These are phyloP conservation scores for Balakata baccata DNA, from an alignment of 345 rosid genomes.

Conservation along the genomic window DNA sequence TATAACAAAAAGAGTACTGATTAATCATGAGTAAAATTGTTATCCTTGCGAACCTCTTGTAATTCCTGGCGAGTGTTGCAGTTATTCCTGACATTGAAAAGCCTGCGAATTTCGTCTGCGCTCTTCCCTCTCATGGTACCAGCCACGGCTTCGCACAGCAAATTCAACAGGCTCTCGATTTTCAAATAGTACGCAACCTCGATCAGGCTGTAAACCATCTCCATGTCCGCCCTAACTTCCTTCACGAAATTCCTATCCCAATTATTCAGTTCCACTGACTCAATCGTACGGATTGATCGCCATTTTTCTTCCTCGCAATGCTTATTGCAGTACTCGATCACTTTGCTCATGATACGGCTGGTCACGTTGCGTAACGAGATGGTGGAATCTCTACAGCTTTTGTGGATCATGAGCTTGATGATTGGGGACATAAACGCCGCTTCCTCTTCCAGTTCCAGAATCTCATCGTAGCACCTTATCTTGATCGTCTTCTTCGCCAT, in stretches of 20 bases:
- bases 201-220: background rate
- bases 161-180: background rate
- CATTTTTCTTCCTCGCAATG: background rate
- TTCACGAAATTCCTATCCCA: background rate
- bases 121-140: background rate
- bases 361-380: background rate
- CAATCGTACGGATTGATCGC: background rate
- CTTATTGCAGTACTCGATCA: background rate
- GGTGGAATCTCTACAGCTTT: background rate
- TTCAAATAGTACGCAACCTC: background rate
- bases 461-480: background rate
- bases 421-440: background rate
- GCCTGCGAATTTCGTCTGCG: background rate
- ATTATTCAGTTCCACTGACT: background rate
- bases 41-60: background rate
- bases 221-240: background rate
- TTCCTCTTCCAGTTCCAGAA: background rate
- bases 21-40: background rate
- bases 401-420: background rate
- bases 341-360: background rate
- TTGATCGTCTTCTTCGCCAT: background rate
- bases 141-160: background rate
- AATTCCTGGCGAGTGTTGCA: background rate
- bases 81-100: background rate
- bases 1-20: too few species aligned